These are phyloP conservation scores for Alternaria arbusti DNA, from an alignment of 2,329 filamentous ascomycete species.

Conservation along the genomic window DNA sequence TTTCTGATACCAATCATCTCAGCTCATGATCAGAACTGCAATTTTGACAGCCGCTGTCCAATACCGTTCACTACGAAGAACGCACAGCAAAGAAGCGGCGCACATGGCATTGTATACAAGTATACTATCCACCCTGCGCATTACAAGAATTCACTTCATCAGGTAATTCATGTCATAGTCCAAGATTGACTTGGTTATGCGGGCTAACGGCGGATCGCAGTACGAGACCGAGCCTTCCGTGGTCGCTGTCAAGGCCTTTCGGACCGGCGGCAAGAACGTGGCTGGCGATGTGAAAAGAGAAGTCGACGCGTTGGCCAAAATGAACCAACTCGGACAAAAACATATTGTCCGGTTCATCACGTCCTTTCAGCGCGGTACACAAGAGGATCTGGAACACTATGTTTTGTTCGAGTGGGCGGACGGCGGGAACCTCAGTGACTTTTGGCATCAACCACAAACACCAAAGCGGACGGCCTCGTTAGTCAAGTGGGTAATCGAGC, in stretches of 20 bases:
- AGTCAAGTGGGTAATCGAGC: constrained; percentile 2
- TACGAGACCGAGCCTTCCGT: not conserved
- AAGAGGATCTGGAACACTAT: constrained; percentile 10
- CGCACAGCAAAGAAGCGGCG: not conserved
- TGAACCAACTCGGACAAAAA: constrained; percentile 19
- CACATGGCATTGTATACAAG: not conserved
- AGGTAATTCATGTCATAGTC: not conserved
- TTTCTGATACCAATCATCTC: not conserved
- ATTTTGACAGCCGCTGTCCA: not conserved
- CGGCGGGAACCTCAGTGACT: constrained; percentile 21
- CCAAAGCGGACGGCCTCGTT: constrained; percentile 5
- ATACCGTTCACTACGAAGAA: not conserved
- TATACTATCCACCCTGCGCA: not conserved
- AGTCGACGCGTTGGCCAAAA: constrained; percentile 12
- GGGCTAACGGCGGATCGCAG: no score
- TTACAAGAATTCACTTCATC: not conserved
- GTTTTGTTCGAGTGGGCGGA: constrained; percentile 32
- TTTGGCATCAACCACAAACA: constrained; percentile 16
- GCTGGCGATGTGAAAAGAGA: constrained; percentile 14
- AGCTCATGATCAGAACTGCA: not conserved
- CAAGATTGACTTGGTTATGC: no score
- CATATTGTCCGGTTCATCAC: constrained; percentile 28
- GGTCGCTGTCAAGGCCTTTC: not conserved
- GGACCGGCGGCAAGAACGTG: constrained; percentile 2
- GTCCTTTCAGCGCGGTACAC: constrained; percentile 13